Evolutionary conservation across 805 yeast genomes (phyloP), one percentile per base, ranked within the genome.

Genomic region (Suhomyces sp.): DNA sequence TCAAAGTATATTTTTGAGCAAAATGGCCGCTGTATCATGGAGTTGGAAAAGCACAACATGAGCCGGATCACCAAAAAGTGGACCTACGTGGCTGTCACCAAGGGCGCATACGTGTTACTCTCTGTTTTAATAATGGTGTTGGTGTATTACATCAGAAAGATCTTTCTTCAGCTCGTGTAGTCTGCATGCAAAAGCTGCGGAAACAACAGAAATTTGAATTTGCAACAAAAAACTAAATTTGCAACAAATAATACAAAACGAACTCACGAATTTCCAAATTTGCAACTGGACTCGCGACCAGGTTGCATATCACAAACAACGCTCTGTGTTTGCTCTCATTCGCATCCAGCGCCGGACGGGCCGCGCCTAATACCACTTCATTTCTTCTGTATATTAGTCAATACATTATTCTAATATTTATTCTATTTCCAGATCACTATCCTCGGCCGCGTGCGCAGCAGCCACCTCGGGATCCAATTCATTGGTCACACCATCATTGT

Each of bases 1-100:
- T 75, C 91, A 8, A 75, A 79, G 60, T 81, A 77, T 56, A 83
- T 88, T 45, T 89, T 86, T 65, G 73, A 74, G 51, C 82, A 84
- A 72, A 85, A 85, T 67, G 78, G 79, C 43, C 71, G 66, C 17
- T 80, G 89, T 59, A 74, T 89, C 27, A 70, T 74, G 43, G 96
- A 89, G 65, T 78, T 89, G 55, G 93, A 86, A 64, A 66, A 69
- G 29, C 83, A 84, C 64, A 88, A 88, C 72, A 66, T 84, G 63
- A 66, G 75, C 19, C 80, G 81, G 66, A 72, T 87, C 51, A 79
- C 78, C 60, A 70, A 76, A 37, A 80, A 80, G 57, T 66, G 85
- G 70, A 72, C 81, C 48, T 84, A 83, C 66, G 76, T 81, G 59
- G 65, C 79, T 13, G 63, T 76, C 43, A 78, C 82, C 43, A 77